Percentiles rank a stretch among this genome's conserved stretches.
Evolutionary conservation across 2,329 filamentous ascomycete species (phyloP).

Genomic region (Ophiosphaerella herpotricha): DNA sequence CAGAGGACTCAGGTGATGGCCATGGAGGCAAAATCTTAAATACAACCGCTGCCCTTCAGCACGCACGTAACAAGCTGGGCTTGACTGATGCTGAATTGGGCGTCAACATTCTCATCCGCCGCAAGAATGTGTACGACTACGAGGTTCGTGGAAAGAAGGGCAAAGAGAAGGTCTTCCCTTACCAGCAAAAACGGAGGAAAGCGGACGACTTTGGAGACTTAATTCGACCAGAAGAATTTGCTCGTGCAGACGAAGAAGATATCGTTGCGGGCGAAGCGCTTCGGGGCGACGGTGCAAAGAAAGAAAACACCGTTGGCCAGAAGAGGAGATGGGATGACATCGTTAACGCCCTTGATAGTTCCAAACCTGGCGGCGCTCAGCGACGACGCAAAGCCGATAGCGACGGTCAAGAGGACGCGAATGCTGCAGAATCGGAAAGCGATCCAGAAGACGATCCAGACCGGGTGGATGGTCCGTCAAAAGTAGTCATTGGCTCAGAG

Average conservation of each 20-base stretch:
- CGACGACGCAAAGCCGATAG: conserved; percentile 62
- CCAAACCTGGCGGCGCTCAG: conserved; percentile 50
- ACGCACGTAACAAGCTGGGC: conserved; percentile 77
- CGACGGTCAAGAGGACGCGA: conserved; percentile 29
- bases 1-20: conserved; percentile 79
- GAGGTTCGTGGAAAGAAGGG: conserved; percentile 91
- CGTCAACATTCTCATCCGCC: conserved; percentile 85
- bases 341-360: conserved; percentile 44
- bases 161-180: conserved; percentile 88
- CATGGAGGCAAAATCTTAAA: conserved; percentile 86
- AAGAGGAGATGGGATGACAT: conserved; percentile 93
- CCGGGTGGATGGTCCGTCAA: conserved; percentile 70
- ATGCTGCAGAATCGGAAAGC: conserved; percentile 49
- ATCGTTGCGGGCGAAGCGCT: conserved; percentile 70
- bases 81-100: conserved; percentile 89
- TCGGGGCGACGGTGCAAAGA: conserved; percentile 56
- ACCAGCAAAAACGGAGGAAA: conserved; percentile 76
- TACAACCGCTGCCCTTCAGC: conserved; percentile 80
- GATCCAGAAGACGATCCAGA: conserved; percentile 58
- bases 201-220: conserved; percentile 92
- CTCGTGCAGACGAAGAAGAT: conserved; percentile 89
- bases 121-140: conserved; percentile 90
- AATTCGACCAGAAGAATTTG: conserved; percentile 91
- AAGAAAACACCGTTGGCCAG: conserved; percentile 68
- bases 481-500: conserved; percentile 68